Conservation (phyloP, 2,329 filamentous ascomycete genomes). For the Microsporum canis region DNA sequence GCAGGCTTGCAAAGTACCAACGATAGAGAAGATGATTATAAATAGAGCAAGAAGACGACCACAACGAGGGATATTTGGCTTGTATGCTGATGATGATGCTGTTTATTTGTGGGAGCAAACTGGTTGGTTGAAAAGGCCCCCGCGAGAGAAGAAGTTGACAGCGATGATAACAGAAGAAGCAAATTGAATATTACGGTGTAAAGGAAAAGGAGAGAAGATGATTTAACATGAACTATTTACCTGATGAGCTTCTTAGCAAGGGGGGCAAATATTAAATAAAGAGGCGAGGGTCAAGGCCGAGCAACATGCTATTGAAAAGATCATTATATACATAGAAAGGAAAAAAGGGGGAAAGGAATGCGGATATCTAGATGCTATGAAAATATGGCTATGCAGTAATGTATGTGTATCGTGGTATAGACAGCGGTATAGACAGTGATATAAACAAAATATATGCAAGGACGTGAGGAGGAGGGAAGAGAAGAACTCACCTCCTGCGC, state of each 20-base stretch:
- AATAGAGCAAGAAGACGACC: neutral
- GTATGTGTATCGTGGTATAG: neutral
- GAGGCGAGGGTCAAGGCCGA: too few relatives aligned
- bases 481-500: conserved; percentile 39
- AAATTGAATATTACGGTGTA: neutral
- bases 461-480: neutral
- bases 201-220: too few relatives aligned
- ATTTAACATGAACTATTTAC: neutral
- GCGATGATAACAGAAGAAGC: neutral
- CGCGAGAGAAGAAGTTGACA: neutral
- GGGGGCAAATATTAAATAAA: too few relatives aligned
- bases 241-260: too few relatives aligned
- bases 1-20: too few relatives aligned
- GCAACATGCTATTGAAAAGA: too few relatives aligned
- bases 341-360: neutral
- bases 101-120: neutral
- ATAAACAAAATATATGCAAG: neutral
- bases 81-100: neutral
- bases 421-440: neutral
- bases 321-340: too few relatives aligned
- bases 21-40: too few relatives aligned
- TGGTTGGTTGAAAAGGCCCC: neutral
- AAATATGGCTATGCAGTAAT: neutral
- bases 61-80: neutral
- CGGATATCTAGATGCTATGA: neutral